These are phyloP conservation scores for Scedosporium aurantiacum DNA, from an alignment of 2,329 filamentous ascomycete genomes.

Conservation along the genomic window DNA sequence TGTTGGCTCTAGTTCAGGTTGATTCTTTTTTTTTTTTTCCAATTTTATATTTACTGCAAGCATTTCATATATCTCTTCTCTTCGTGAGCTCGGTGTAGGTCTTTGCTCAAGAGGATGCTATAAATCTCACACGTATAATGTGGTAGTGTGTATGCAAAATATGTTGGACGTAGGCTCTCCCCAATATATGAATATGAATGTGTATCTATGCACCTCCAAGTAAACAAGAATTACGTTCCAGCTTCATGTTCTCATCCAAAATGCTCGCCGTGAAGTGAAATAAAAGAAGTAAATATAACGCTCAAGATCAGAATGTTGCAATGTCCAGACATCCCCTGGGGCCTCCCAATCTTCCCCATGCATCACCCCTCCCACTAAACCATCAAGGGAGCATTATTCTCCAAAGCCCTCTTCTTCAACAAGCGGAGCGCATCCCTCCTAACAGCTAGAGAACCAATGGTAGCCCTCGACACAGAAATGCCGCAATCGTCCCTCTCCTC, in stretches of 20 bases:
- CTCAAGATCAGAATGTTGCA: not conserved
- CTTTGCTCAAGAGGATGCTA: too few species aligned
- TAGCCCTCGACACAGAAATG: conserved; percentile 11
- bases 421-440: conserved; percentile 5
- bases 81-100: too few species aligned
- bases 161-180: too few species aligned
- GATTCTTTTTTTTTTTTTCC: too few species aligned
- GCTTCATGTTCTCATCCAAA: not conserved
- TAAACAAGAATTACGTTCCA: not conserved
- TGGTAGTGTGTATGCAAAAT: too few species aligned
- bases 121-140: too few species aligned
- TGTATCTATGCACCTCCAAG: not conserved
- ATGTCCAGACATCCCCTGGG: not conserved
- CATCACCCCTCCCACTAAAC: not conserved
- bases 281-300: not conserved
- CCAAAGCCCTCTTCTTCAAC: conserved; percentile 3
- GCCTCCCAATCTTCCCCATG: not conserved
- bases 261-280: not conserved
- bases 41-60: too few species aligned
- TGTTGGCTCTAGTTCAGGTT: too few species aligned
- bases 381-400: not conserved
- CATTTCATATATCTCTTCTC: too few species aligned
- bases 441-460: conserved; percentile 10
- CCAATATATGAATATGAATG: not conserved
- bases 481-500: conserved; percentile 16